Base-by-base conservation (phyloP, 2,329 filamentous ascomycete genomes). In the Fusarium sp. region DNA sequence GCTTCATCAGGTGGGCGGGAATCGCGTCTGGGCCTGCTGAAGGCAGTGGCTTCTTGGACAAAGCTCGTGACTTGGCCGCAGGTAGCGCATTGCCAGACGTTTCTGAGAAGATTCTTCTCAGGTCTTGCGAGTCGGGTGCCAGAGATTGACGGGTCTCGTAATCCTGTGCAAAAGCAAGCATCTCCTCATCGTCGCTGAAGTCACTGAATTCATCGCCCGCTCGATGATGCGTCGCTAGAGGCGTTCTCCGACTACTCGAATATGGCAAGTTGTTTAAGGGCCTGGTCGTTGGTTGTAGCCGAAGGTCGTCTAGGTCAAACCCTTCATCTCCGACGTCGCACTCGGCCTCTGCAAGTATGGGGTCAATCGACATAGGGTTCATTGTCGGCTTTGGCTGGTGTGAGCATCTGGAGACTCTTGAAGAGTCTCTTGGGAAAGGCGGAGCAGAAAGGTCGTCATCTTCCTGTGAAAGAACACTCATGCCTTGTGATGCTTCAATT, bases 1-100 rank as follows among this genome's bases (percentile, higher is more conserved):
- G 86, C 49, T 86, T 85, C 86, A 92, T 91, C 72, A 87, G 78
- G 53, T 86, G 82, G 2, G 83, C 77, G 2, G 85, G 83, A 24
- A 88, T 80, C n/a, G 75, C 58, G 18, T 75, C 72, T 7, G 76
- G 71, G 7, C 73, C 42, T 5, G 58, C 55, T 7, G 74, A 58
- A 18, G 60, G 72, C 62, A 63, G 73, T 13, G 75, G 75, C 38
- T 74, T 82, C 72, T 80, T 83, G 4, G 75, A 68, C 5, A 68
- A 24, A 5, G 72, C 54, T 46, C 76, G 80, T 10, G 78, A 68
- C 48, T 79, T 82, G 7, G 79, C 74, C 10, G 71, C 39, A 13
- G 72, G 69, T 13, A 61, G 70, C 7, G 74, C 72, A 58, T 87
- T 88, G 7, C 84, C 86, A 6, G 86, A 86, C 1, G 82, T 84